A percentile compares a stretch with the other conserved stretches of the same genome.
These are phyloP conservation scores for Globisporangium megalacanthum DNA, from an alignment of 352 stramenopile genomes.

Conservation along the genomic window DNA sequence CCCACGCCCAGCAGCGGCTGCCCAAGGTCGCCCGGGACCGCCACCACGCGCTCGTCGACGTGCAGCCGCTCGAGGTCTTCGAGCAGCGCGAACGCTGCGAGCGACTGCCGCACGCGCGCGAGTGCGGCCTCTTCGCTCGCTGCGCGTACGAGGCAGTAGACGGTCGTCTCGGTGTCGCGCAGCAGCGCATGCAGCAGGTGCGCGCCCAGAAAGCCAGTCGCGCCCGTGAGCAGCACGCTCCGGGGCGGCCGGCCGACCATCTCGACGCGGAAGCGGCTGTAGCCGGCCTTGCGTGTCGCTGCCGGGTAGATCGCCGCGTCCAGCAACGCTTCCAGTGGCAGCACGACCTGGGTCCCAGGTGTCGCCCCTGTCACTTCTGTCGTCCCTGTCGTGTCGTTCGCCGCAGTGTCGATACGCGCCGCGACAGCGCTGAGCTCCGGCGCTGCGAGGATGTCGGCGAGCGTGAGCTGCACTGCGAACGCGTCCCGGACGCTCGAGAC, in stretches of 20 bases:
- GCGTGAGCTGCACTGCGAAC: slow-evolving; percentile 61
- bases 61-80: slow-evolving; percentile 46
- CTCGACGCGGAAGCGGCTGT: slow-evolving; percentile 77
- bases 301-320: slow-evolving; percentile 70
- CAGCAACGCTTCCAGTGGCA: slow-evolving; percentile 59
- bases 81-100: slow-evolving; percentile 50
- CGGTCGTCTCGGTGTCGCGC: slow-evolving; percentile 51
- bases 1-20: slow-evolving; percentile 79
- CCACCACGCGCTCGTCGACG: slow-evolving; percentile 64
- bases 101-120: slow-evolving; percentile 47
- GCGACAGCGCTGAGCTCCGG: slow-evolving; percentile 56
- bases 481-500: slow-evolving; percentile 64
- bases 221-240: slow-evolving; percentile 86
- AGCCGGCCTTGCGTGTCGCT: slow-evolving; percentile 60
- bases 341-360: slow-evolving; percentile 25
- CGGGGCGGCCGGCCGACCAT: slow-evolving; percentile 67
- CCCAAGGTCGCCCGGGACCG: slow-evolving; percentile 70
- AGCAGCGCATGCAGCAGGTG: slow-evolving; percentile 84
- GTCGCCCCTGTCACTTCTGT: too few relatives aligned
- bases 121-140: slow-evolving; percentile 38
- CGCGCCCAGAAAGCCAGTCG: slow-evolving; percentile 87
- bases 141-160: slow-evolving; percentile 84
- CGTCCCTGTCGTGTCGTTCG: neutral
- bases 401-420: slow-evolving; percentile 40
- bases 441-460: slow-evolving; percentile 67